Evolutionary conservation across 495 filamentous ascomycete species (phyloP), one percentile per base, ranked within the genome.

Genomic region (Talaromyces wortmannii): DNA sequence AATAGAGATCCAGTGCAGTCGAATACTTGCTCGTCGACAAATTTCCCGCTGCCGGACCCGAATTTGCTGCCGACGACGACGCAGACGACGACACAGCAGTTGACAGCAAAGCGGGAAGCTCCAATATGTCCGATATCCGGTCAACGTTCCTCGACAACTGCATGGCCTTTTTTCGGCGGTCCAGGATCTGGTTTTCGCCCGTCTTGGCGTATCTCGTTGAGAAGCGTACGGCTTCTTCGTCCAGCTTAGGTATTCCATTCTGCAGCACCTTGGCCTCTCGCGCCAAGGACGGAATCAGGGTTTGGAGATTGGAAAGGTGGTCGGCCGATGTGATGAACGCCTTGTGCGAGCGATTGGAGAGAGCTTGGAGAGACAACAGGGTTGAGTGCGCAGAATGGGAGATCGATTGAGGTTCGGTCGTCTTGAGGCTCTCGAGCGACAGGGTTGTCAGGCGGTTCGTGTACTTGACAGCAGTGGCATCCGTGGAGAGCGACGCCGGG

Each of bases 311-410:
- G 0, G 86, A 80, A 55, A 97, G 82, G 61, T 89, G 84, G 58
- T 83, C 78, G 17, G 91, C 82, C 12, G 92, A 94, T 36, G 81
- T 76, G 59, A 97, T 89, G 57, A 97, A 84, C 42, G 89, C 75
- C 61, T 88, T 87, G 65, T 97, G 87, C n/a, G 94, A 97, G 57
- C 90, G 89, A 57, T 94, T 91, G 31, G 91, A 92, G 50, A 97
- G 81, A 0, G 85, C 80, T 63, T 99, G 94, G 2, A 97, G 80
- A 10, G 91, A 95, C 32, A 94, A 81, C 10, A 89, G 80, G n/a
- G 87, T 83, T 0, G 87, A 88, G 57, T 97, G 90, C 6, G 86
- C 85, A 46, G 88, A 80, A 60, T 96, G 90, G 1, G 84, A 69
- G 45, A 97, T 79, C 0, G 88, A 88, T 54, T 91, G 85, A 7